Percentiles rank a stretch among this genome's conserved stretches.
These are phyloP conservation scores for Carpinus viminea DNA, from an alignment of 306 rosid species.

Conservation along the genomic window DNA sequence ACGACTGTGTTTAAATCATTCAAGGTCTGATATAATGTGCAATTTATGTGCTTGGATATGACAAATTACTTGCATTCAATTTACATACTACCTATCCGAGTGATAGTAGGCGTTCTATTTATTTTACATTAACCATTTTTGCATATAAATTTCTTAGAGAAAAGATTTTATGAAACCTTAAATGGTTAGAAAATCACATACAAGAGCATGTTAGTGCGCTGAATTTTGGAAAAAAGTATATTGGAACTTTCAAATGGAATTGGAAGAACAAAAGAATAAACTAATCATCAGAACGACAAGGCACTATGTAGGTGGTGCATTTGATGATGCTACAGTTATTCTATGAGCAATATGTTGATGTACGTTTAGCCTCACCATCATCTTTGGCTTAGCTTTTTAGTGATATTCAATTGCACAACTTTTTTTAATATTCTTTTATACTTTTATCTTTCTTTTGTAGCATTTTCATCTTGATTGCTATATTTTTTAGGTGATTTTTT, in stretches of 20 bases:
- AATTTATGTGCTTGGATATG: constrained; percentile 12
- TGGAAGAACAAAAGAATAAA: not conserved
- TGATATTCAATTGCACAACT: no score
- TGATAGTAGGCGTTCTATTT: constrained; percentile 8
- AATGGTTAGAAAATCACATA: not conserved
- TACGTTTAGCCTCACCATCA: not conserved
- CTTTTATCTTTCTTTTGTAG: constrained; percentile 8
- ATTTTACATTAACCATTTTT: not conserved
- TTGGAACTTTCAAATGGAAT: not conserved
- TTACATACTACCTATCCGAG: constrained; percentile 10
- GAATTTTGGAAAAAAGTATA: not conserved
- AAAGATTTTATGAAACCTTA: not conserved
- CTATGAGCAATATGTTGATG: not conserved
- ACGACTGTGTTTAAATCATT: constrained; percentile 5
- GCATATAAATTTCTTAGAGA: not conserved
- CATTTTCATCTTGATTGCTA: not conserved
- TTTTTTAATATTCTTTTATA: not conserved
- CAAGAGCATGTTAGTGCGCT: not conserved
- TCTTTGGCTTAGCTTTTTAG: not conserved
- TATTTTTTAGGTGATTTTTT: constrained; percentile 15
- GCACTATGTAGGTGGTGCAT: not conserved
- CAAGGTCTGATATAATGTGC: constrained; percentile 6
- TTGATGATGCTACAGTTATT: not conserved
- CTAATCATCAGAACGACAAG: not conserved
- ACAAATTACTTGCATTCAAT: constrained; percentile 16